Base-by-base conservation (phyloP, 169 alveolate genomes). In the Cryptosporidium xiaoi region DNA sequence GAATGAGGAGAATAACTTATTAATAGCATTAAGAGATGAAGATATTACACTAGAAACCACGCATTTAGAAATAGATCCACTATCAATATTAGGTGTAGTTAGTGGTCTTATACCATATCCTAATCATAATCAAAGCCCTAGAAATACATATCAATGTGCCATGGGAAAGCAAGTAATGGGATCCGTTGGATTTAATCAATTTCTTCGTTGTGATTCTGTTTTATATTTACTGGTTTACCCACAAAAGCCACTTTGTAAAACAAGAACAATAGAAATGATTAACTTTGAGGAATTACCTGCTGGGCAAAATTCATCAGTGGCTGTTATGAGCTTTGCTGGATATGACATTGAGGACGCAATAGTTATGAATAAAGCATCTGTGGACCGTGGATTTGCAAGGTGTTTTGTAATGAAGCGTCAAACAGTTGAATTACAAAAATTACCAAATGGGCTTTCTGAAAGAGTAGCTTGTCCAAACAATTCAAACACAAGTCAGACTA, bases 81-180 rank as follows among this genome's bases (percentile, higher is more conserved):
- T 97, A 82, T 96, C 99, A 16, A 92, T 99, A 1, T 92, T 99
- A 46, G 99, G 99, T 1, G 99, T 97, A 1, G 99, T 97, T 18
- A 98, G 99, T 15, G 99, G 99, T 6, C 95, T 99, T 34, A 97
- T 99, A 64, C 99, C 99, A 12, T 99, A 96, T 91, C 99, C 99
- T 33, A 97, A 99, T 93, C 99, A 99, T 93, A 99, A 99, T 92
- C 99, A 99, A 91, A 96, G 99, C 82, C 99, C 99, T 12, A 91
- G 99, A 69, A 99, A 99, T 92, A 99, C 99, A 8, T 99, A 97
- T 93, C 99, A 98, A 90, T 98, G 99, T 91, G 99, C 99, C 15
- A 99, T 99, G 99, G 99, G 99, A 10, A 99, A 98, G 89, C 99
- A 99, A 92, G 99, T 99, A 16, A 96, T 99, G 90, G 99, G 99